Percentiles rank a stretch among this genome's conserved stretches.
These are phyloP conservation scores for cucumber (Cucumis sativus) DNA, from an alignment of 306 rosid genomes.

Conservation along the genomic window DNA sequence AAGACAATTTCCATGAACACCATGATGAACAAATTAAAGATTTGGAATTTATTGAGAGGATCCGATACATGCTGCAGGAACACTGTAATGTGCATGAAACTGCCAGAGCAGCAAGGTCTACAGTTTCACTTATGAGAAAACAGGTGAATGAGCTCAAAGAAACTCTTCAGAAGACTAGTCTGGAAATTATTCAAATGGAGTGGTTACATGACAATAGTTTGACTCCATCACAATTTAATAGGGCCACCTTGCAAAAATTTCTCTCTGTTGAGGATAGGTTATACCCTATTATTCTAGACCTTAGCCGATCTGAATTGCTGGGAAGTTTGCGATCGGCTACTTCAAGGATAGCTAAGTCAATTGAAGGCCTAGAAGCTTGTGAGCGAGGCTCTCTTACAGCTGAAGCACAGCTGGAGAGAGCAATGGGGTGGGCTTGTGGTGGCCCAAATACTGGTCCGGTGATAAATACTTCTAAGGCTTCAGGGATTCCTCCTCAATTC, in stretches of 20 bases:
- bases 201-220: slow-evolving; percentile 69
- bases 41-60: slow-evolving; percentile 39
- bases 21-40: slow-evolving; percentile 48
- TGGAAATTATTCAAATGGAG: slow-evolving; percentile 83
- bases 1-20: slow-evolving; percentile 33
- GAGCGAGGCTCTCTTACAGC: slow-evolving; percentile 62
- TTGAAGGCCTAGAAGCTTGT: slow-evolving; percentile 72
- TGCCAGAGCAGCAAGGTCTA: slow-evolving; percentile 81
- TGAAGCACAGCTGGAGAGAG: slow-evolving; percentile 95
- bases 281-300: slow-evolving; percentile 41
- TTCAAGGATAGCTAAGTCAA: slow-evolving; percentile 63
- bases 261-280: slow-evolving; percentile 54
- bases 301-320: slow-evolving; percentile 61
- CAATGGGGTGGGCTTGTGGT: slow-evolving; percentile 97
- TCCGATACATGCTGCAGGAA: slow-evolving; percentile 69
- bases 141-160: slow-evolving; percentile 72
- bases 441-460: slow-evolving; percentile 52
- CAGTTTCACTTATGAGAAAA: slow-evolving; percentile 63
- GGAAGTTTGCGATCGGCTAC: slow-evolving; percentile 60
- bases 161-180: slow-evolving; percentile 55
- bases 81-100: slow-evolving; percentile 90
- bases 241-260: slow-evolving; percentile 48
- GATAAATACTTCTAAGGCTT: slow-evolving; percentile 48
- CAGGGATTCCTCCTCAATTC: slow-evolving; percentile 89
- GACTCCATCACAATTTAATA: slow-evolving; percentile 52